phyloP scores from a whole-genome alignment of 129 eudicot species.

The Flaveria brownii region DNA sequence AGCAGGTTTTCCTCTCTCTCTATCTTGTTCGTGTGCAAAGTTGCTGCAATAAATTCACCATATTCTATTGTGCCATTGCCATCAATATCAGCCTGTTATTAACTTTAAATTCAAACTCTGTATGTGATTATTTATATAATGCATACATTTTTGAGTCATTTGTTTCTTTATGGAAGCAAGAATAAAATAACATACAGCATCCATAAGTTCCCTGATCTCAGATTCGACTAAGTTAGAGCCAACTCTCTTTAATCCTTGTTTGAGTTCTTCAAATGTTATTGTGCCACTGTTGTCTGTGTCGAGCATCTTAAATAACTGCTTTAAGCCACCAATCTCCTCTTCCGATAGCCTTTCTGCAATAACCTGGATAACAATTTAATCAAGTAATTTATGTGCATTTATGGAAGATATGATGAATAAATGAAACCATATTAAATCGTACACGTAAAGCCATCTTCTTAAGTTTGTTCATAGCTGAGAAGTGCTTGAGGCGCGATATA shows the following conservation, averaged over 20 bases:
- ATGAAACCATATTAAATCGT: constrained; percentile 24
- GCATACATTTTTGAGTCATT: neutral
- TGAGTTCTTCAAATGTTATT: constrained; percentile 61
- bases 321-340: constrained; percentile 66
- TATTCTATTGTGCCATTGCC: constrained; percentile 63
- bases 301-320: constrained; percentile 53
- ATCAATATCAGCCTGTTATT: constrained; percentile 56
- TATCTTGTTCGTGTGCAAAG: constrained; percentile 60
- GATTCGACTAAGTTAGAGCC: constrained; percentile 56
- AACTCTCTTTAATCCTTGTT: constrained; percentile 49
- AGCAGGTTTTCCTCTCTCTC: constrained; percentile 60
- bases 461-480: constrained; percentile 65
- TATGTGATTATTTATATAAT: neutral
- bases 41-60: constrained; percentile 66
- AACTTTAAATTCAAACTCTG: constrained; percentile 7
- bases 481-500: constrained; percentile 60
- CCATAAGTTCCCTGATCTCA: constrained; percentile 59
- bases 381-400: neutral
- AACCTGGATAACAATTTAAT: constrained; percentile 36
- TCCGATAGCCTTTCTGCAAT: constrained; percentile 66
- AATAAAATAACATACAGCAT: constrained; percentile 43
- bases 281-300: constrained; percentile 61
- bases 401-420: neutral
- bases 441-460: constrained; percentile 71
- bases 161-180: neutral